Base-by-base conservation (phyloP, 2,329 filamentous ascomycete species). In the Fusarium annulatum region DNA sequence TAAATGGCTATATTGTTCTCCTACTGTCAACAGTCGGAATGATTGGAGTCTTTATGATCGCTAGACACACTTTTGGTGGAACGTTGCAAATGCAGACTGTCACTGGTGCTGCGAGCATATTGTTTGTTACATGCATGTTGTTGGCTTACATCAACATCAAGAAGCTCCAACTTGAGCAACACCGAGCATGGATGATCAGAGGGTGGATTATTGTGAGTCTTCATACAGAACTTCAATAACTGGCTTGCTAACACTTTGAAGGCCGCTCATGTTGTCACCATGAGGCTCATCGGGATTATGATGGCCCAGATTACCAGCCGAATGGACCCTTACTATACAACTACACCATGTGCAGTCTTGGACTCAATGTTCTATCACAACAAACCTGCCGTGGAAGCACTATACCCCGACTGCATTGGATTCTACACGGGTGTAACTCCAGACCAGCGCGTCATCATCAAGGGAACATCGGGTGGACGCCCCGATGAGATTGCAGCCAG, bases 101-200 rank as follows among this genome's bases (percentile, higher is more conserved):
- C 3, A 77, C 86, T 1, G 85, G 85, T 0, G 59, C 85, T 0
- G 75, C 89, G 1, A 84, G 80, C 3, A 81, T 88, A 36, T 76
- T 85, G 14, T 87, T 88, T 4, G 78, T 86, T 0, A 71, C 78
- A 3, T 82, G 84, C 15, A 78, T 88, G 30, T 68, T 76, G 1
- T 67, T 91, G 48, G 87, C 88, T 2, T 86, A 85, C 38, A 82
- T 86, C 77, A 90, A 90, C 69, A 86, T 92, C 78, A 90, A 88
- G 77, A 81, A 83, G 5, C 79, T 91, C 4, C 89, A 91, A 75
- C 88, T 93, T 55, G 88, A 91, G 38, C 86, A 91, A 74, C 90
- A 92, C 68, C 84, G 90, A 3, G 88, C 88, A 6, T 92, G 89
- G 89, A 92, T 91, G 89, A 75, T 92, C 36, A 79, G 90, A 28